These are phyloP conservation scores for Komagataella kurtzmanii DNA, from an alignment of 805 yeast genomes.

Conservation along the genomic window DNA sequence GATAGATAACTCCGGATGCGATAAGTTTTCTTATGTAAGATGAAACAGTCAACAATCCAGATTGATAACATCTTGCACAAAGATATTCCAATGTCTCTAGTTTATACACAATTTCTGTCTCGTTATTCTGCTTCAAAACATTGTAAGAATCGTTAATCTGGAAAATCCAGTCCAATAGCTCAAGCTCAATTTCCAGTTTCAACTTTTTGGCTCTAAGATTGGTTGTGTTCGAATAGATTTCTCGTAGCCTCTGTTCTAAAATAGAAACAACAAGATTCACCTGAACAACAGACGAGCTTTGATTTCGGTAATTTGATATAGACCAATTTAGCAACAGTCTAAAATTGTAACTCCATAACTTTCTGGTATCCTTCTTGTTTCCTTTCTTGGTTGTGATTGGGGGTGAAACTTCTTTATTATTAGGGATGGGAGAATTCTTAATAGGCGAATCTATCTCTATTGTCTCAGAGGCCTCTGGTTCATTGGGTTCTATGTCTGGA, in stretches of 20 bases:
- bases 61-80: not conserved
- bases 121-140: conserved; percentile 8
- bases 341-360: conserved; percentile 14
- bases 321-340: conserved; percentile 16
- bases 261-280: conserved; percentile 13
- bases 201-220: conserved; percentile 12
- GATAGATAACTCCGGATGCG: conserved; percentile 73
- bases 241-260: conserved; percentile 10
- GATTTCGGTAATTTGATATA: conserved; percentile 11
- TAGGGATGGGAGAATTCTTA: not conserved
- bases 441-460: not conserved
- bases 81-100: conserved; percentile 1
- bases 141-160: conserved; percentile 6
- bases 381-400: not conserved
- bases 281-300: conserved; percentile 4
- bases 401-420: not conserved
- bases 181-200: conserved; percentile 16
- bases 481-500: not conserved
- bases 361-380: conserved; percentile 1
- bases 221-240: conserved; percentile 5
- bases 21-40: conserved; percentile 70
- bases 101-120: conserved; percentile 10
- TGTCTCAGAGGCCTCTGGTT: not conserved
- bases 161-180: conserved; percentile 18
- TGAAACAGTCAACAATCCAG: conserved; percentile 33